Conservation (phyloP, 2,329 filamentous ascomycete genomes). For the Dothiorella sarmentorum region DNA sequence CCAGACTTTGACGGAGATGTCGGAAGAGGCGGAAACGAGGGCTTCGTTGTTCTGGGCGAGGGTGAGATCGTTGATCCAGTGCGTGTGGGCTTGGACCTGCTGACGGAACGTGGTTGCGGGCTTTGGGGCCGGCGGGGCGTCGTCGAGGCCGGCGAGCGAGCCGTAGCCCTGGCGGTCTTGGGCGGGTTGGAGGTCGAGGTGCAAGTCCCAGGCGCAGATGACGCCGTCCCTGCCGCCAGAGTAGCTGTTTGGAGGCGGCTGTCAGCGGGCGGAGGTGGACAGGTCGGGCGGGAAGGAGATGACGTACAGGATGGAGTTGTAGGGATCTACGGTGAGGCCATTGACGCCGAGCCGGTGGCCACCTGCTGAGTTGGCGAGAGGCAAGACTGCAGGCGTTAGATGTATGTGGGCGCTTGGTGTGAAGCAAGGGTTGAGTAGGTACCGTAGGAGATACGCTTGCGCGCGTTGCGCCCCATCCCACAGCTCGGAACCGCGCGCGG, state of each 20-base stretch:
- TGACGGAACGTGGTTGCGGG: conserved; percentile 55
- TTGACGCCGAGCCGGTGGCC: conserved; percentile 94
- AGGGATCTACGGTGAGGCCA: conserved; percentile 80
- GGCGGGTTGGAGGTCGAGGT: conserved; percentile 59
- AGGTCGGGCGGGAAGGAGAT: conserved; percentile 10
- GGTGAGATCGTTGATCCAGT: conserved; percentile 93
- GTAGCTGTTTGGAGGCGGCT: conserved; percentile 59
- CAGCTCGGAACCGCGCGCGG: conserved; percentile 10
- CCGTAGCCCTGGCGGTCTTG: conserved; percentile 34
- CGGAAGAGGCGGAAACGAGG: conserved; percentile 87
- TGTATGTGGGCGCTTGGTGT: conserved; percentile 14
- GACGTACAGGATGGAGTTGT: conserved; percentile 79
- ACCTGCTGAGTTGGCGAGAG: conserved; percentile 69
- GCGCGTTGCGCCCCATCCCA: conserved; percentile 50
- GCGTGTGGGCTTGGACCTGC: conserved; percentile 78
- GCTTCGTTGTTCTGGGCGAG: conserved; percentile 74
- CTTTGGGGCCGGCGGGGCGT: conserved; percentile 31
- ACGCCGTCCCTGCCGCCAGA: conserved; percentile 93
- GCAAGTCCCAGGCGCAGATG: conserved; percentile 91
- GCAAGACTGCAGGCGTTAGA: conserved; percentile 54
- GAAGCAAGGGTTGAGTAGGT: conserved; percentile 24
- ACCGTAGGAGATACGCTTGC: conserved; percentile 55
- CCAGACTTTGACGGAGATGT: conserved; percentile 91
- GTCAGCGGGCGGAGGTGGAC: conserved; percentile 13
- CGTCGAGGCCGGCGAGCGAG: conserved; percentile 26